Conservation (phyloP, 1,284 basidiomycete species). For the Cutaneotrichosporon dermatis region DNA sequence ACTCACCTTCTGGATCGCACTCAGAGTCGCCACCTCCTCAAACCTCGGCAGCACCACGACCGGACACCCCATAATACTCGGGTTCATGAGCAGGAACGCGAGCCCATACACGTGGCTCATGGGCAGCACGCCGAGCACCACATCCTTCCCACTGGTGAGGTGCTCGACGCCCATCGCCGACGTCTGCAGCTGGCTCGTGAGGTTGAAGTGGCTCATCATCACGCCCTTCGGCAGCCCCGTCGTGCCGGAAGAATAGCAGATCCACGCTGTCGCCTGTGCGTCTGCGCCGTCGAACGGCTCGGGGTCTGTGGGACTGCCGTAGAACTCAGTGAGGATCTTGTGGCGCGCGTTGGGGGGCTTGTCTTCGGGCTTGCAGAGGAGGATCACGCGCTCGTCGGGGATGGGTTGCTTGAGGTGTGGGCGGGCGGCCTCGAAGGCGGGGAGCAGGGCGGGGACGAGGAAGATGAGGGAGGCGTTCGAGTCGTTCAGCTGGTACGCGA, state of each 20-base stretch:
- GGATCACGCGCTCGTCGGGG: conserved; percentile 26
- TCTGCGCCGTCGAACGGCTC: conserved; percentile 15
- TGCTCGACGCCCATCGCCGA: neutral
- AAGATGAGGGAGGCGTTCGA: conserved; percentile 58
- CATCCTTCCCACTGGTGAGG: conserved; percentile 6
- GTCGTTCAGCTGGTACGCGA: conserved; percentile 51
- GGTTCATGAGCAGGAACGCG: conserved; percentile 55
- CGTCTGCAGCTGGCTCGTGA: conserved; percentile 47
- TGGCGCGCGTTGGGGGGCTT: conserved; percentile 6
- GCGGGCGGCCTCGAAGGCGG: conserved; percentile 31
- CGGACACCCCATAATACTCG: conserved; percentile 58
- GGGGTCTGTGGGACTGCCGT: conserved; percentile 7
- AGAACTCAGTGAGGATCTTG: conserved; percentile 13
- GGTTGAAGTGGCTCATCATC: conserved; percentile 62
- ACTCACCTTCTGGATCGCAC: conserved; percentile 61
- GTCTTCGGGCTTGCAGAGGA: conserved; percentile 17
- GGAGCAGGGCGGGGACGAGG: conserved; percentile 55
- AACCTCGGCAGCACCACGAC: conserved; percentile 68
- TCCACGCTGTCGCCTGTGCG: conserved; percentile 15
- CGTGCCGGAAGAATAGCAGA: conserved; percentile 67
- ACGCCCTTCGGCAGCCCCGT: conserved; percentile 48
- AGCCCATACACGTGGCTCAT: conserved; percentile 20
- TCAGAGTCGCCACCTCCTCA: conserved; percentile 55
- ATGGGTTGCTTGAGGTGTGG: conserved; percentile 12
- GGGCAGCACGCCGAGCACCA: conserved; percentile 14